Evolutionary conservation across 2,329 filamentous ascomycete genomes (phyloP).

Genomic region (Xylaria sp.): DNA sequence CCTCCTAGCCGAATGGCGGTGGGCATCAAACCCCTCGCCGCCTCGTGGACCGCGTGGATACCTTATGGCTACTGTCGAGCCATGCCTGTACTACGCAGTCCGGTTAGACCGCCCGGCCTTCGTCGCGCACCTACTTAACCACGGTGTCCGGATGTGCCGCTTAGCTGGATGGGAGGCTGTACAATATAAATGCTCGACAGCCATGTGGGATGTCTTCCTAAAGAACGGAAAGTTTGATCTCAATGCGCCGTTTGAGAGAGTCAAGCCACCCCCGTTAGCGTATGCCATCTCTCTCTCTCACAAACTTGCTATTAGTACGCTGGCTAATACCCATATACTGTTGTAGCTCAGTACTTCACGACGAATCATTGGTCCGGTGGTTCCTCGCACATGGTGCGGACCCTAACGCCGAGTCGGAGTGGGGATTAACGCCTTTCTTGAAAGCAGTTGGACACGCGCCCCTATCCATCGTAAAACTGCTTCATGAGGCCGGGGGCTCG

Average conservation of each 20-base stretch:
- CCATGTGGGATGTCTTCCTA: background rate
- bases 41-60: background rate
- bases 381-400: conserved; percentile 4
- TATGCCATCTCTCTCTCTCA: background rate
- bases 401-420: background rate
- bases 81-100: background rate
- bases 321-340: background rate
- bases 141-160: background rate
- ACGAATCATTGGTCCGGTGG: background rate
- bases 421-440: background rate
- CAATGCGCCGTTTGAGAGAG: background rate
- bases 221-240: background rate
- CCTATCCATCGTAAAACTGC: background rate
- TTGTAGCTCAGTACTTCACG: background rate
- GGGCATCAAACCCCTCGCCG: background rate
- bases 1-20: background rate
- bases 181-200: background rate
- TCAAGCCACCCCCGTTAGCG: background rate
- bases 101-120: background rate
- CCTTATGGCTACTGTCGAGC: background rate
- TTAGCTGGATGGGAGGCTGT: background rate
- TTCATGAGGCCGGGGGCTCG: conserved; percentile 6
- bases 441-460: background rate
- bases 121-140: background rate
- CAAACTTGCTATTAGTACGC: background rate